A percentile compares a stretch with the other conserved stretches of the same genome.
These are phyloP conservation scores for Oleoguttula mirabilis DNA, from an alignment of 495 filamentous ascomycete genomes.

Conservation along the genomic window DNA sequence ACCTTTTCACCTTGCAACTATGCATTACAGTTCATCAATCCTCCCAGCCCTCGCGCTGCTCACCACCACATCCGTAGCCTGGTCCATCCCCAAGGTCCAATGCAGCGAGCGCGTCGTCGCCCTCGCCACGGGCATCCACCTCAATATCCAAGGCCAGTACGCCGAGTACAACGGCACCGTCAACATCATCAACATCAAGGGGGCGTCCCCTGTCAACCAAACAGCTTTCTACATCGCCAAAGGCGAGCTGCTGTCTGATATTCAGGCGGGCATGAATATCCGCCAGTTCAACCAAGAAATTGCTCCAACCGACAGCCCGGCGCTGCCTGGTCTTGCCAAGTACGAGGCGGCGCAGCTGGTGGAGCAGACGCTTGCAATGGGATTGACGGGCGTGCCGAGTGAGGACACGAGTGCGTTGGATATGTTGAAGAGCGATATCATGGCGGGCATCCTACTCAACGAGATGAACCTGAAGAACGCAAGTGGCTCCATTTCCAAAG, in stretches of 20 bases:
- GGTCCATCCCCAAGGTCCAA: too few species aligned
- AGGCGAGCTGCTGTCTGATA: slow-evolving; percentile 4
- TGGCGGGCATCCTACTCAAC: slow-evolving; percentile 6
- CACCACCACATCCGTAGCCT: too few species aligned
- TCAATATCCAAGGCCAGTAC: slow-evolving; percentile 5
- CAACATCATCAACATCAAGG: slow-evolving; percentile 3
- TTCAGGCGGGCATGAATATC: slow-evolving; percentile 6
- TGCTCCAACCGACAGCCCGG: slow-evolving; percentile 3
- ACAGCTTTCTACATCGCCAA: slow-evolving; percentile 6
- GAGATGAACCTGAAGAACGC: slow-evolving; percentile 6
- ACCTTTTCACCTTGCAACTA: too few species aligned
- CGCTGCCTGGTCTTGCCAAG: slow-evolving; percentile 3
- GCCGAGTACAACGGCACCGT: slow-evolving; percentile 1
- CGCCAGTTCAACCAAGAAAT: slow-evolving; percentile 6
- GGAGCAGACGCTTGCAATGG: slow-evolving; percentile 3
- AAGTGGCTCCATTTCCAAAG: too few species aligned
- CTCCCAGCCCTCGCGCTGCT: too few species aligned
- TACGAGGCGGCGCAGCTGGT: slow-evolving; percentile 3
- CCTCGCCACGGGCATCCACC: slow-evolving; percentile 1
- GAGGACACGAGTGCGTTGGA: not conserved
- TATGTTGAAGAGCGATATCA: slow-evolving; percentile 4
- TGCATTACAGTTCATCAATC: too few species aligned
- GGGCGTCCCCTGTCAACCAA: not conserved
- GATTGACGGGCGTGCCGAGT: slow-evolving; percentile 1
- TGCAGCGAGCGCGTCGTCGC: not conserved